These are phyloP conservation scores for Penicillium subrubescens DNA, from an alignment of 495 filamentous ascomycete genomes.

Conservation along the genomic window DNA sequence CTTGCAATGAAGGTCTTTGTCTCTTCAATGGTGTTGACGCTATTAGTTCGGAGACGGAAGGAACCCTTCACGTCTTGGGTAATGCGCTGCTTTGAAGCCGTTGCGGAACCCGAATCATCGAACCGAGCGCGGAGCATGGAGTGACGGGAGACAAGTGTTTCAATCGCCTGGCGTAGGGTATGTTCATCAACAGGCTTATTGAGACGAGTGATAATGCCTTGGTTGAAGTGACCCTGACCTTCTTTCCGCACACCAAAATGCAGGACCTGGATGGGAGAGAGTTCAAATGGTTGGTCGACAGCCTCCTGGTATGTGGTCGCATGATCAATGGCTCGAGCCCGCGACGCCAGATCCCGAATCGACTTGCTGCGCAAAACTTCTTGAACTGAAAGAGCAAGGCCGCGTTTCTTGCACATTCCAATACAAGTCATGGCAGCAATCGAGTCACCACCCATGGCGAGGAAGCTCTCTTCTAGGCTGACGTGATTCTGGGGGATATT, in stretches of 20 bases:
- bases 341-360: slow-evolving; percentile 43
- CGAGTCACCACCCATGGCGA: slow-evolving; percentile 68
- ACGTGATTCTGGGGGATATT: slow-evolving; percentile 51
- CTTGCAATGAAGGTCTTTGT: slow-evolving; percentile 35
- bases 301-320: slow-evolving; percentile 40
- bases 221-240: slow-evolving; percentile 70
- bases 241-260: slow-evolving; percentile 62
- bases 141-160: slow-evolving; percentile 62
- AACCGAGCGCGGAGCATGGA: slow-evolving; percentile 77
- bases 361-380: slow-evolving; percentile 51
- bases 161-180: slow-evolving; percentile 55
- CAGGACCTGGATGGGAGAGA: slow-evolving; percentile 72
- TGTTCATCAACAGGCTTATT: slow-evolving; percentile 48
- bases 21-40: slow-evolving; percentile 21
- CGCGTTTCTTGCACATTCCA: slow-evolving; percentile 51
- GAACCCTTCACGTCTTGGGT: slow-evolving; percentile 40
- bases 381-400: slow-evolving; percentile 57
- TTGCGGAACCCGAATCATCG: slow-evolving; percentile 27
- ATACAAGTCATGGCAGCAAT: slow-evolving; percentile 70
- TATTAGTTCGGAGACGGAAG: slow-evolving; percentile 37
- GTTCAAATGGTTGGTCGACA: slow-evolving; percentile 55
- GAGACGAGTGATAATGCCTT: slow-evolving; percentile 64
- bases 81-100: slow-evolving; percentile 39
- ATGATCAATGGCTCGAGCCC: slow-evolving; percentile 33
- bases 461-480: slow-evolving; percentile 58